Base-by-base conservation (phyloP, 2,329 filamentous ascomycete species). In the Exophiala sp. region DNA sequence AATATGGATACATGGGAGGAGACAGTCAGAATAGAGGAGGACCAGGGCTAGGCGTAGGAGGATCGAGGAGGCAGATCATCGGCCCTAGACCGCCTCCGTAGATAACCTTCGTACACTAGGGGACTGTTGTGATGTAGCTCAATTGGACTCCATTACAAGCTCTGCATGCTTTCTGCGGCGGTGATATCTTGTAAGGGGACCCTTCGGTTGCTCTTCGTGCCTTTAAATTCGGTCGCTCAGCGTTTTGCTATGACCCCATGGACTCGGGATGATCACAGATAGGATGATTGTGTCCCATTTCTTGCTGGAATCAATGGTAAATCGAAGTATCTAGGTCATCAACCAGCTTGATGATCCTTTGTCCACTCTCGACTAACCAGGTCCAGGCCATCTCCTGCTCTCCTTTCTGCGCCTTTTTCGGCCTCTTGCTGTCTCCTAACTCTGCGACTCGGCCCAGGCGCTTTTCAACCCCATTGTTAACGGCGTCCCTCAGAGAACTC, bases 1-100 rank as follows among this genome's bases (percentile, higher is more conserved):
- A 83, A 64, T 83, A 83, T 65, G 80, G 80, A 0, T 83, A 73
- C 58, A 70, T 78, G 60, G 80, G 80, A 3, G 80, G 80, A 2
- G 80, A 83, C 60, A 79, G 69, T 55, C 78, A 81, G 68, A 82
- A 81, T 59, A 72, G 71, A 51, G 70, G 70, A 18, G 77, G 75
- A 3, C 64, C 66, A 32, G 70, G 73, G 2, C 66, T 78, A 3
- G 73, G 70, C 39, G 72, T 80, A 63, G 77, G 78, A 13, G 79
- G 77, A 27, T 69, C 69, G 1, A 72, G 78, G 60, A 72, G 80
- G 59, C 80, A 82, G 66, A 82, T 84, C 58, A 75, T 82, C 56
- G 80, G 80, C 11, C 80, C 80, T 9, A 69, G 80, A 49, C 77
- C 78, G 34, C 74, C 67, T 8, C 69, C 50, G 16, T 58, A 53